Evolutionary conservation across 331 rosid species (phyloP), one percentile per base, ranked within the genome.

Genomic region (Saraca asoca): DNA sequence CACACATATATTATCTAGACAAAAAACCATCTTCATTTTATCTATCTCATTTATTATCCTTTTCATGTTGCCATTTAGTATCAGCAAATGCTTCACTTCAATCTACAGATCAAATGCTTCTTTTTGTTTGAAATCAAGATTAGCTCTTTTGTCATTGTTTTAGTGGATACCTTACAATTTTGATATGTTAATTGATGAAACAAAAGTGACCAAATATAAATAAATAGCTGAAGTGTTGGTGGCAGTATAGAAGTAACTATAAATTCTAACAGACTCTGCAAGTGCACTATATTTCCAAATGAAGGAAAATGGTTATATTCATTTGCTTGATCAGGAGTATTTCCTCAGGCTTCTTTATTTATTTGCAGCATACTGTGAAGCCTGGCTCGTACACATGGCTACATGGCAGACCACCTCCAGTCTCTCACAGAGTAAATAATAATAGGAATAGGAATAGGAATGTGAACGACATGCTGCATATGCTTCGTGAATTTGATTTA

Each of bases 401-500:
- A 3, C 31, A 24, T 24, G 31, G 31, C 31, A 24, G 31, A 3
- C 31, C 31, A 1, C 31, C 31, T 24, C 2, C 31, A 24, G 31
- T 1, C 31, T 24, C 31, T 24, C 3, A 3, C 31, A 24, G 31
- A 24, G 31, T 24, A 24, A 24, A 24, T 24, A 24, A 24, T 24
- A 24, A 24, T 24, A 24, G 31, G 31, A 24, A 24, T 24, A 24
- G 31, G 31, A 24, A 24, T 24, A 24, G 31, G 31, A 24, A 24
- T 24, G 31, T 24, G 31, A 24, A 60, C 37, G 72, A 69, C 3
- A 18, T 77, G 74, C 49, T 81, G 68, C 78, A 77, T 29, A 66
- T 81, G 72, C 72, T 77, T 17, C 38, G 52, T 6, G 85, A 73
- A 39, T 71, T 73, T 54, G 82, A 77, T 55, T 45, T 77, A 37